Conservation (phyloP, 2,329 filamentous ascomycete genomes). For the Xylariaceae sp. region DNA sequence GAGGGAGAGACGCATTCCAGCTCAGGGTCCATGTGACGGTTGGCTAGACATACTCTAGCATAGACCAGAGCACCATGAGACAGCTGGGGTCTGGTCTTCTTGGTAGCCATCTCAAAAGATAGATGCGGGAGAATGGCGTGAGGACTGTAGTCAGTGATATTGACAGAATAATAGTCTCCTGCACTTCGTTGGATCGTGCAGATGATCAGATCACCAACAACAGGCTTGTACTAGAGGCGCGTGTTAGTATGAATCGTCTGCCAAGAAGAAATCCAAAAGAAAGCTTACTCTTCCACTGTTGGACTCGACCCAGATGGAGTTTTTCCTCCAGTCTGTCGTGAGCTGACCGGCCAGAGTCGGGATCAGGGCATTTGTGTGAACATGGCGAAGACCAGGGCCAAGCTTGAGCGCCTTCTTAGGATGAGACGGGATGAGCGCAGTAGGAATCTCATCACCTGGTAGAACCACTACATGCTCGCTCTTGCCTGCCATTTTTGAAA, state of each 20-base stretch:
- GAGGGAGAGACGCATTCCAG: constrained; percentile 81
- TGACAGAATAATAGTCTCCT: constrained; percentile 73
- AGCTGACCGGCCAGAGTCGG: constrained; percentile 64
- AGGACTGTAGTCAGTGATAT: constrained; percentile 61
- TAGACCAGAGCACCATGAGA: constrained; percentile 75
- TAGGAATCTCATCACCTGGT: constrained; percentile 71
- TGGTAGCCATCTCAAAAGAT: constrained; percentile 87
- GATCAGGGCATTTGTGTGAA: constrained; percentile 68
- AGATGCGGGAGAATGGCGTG: constrained; percentile 73
- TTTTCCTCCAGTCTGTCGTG: constrained; percentile 64
- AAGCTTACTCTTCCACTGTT: constrained; percentile 60
- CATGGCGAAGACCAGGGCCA: constrained; percentile 76
- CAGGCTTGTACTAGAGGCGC: constrained; percentile 64
- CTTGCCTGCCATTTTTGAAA: constrained; percentile 42
- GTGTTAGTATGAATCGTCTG: constrained; percentile 23
- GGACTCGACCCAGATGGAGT: constrained; percentile 71
- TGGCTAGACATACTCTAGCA: constrained; percentile 72
- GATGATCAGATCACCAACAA: constrained; percentile 79
- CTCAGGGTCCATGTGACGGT: constrained; percentile 82
- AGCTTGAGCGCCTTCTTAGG: constrained; percentile 69
- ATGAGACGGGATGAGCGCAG: constrained; percentile 60
- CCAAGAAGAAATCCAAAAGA: background rate
- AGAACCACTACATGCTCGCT: constrained; percentile 62
- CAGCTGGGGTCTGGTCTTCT: constrained; percentile 83
- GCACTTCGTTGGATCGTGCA: constrained; percentile 74